These are phyloP conservation scores for Apiospora kogelbergensis DNA, from an alignment of 2,329 filamentous ascomycete species.

Conservation along the genomic window DNA sequence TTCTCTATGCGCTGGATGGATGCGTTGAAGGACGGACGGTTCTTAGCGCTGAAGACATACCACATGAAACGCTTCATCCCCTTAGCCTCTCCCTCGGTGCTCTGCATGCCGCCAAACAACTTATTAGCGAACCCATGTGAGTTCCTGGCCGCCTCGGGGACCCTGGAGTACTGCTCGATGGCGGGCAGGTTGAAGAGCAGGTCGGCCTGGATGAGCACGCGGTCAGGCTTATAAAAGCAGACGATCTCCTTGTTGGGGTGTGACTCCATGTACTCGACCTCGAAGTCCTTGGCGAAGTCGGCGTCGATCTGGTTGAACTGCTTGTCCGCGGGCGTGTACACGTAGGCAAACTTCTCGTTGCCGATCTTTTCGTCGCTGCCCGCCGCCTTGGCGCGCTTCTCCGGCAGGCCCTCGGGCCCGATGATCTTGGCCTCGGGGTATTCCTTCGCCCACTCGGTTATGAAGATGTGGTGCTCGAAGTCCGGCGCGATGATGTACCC, in stretches of 20 bases:
- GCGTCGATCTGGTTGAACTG: slow-evolving; percentile 56
- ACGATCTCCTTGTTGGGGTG: slow-evolving; percentile 86
- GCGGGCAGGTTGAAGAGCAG: slow-evolving; percentile 89
- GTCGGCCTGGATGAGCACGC: slow-evolving; percentile 84
- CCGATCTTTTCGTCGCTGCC: slow-evolving; percentile 55
- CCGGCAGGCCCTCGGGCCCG: slow-evolving; percentile 77
- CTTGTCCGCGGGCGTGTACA: slow-evolving; percentile 62
- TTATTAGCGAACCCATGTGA: slow-evolving; percentile 39
- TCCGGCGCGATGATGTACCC: slow-evolving; percentile 87
- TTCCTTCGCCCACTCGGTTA: slow-evolving; percentile 78
- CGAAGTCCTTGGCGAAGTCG: slow-evolving; percentile 86
- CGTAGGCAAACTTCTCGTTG: slow-evolving; percentile 60
- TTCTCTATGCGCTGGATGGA: slow-evolving; percentile 67
- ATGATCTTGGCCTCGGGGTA: slow-evolving; percentile 80
- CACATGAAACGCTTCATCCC: slow-evolving; percentile 81
- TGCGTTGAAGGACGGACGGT: slow-evolving; percentile 68
- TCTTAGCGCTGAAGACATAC: slow-evolving; percentile 64
- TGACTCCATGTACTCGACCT: slow-evolving; percentile 77
- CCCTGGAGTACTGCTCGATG: slow-evolving; percentile 75
- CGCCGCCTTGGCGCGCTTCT: slow-evolving; percentile 68
- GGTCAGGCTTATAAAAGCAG: slow-evolving; percentile 77
- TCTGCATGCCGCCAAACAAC: slow-evolving; percentile 55
- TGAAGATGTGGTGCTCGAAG: slow-evolving; percentile 91
- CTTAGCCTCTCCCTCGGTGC: slow-evolving; percentile 62
- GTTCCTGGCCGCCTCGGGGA: slow-evolving; percentile 45